These are phyloP conservation scores for Musa balbisiana DNA, from an alignment of 202 grass and related monocot genomes.

Conservation along the genomic window DNA sequence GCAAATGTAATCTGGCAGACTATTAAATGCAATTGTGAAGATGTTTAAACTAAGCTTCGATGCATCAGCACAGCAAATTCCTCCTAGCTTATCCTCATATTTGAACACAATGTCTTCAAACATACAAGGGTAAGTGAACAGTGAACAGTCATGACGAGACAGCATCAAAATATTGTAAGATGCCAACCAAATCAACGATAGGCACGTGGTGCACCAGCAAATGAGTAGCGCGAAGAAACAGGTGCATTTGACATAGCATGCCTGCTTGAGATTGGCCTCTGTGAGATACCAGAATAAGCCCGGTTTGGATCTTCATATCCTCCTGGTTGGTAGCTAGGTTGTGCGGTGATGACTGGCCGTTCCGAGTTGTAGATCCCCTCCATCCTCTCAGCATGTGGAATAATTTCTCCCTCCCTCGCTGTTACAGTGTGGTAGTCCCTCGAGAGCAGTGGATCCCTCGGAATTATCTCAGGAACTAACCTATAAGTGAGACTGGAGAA, in stretches of 20 bases:
- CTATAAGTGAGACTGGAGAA: neutral
- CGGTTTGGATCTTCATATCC: slow-evolving; percentile 2
- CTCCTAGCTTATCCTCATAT: too few relatives aligned
- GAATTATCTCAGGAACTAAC: slow-evolving; percentile 13
- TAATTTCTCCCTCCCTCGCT: neutral
- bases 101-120: neutral
- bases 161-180: neutral
- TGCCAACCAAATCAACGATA: slow-evolving; percentile 25
- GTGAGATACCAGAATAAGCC: neutral
- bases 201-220: slow-evolving; percentile 10
- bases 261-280: neutral
- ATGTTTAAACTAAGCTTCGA: too few relatives aligned
- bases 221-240: slow-evolving; percentile 23
- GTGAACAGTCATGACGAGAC: neutral
- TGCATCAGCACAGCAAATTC: too few relatives aligned
- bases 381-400: neutral
- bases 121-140: neutral
- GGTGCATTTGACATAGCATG: slow-evolving; percentile 7
- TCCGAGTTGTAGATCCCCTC: slow-evolving; percentile 1
- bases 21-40: too few relatives aligned
- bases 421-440: neutral
- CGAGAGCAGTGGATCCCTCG: neutral
- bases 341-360: neutral
- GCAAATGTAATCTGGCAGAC: too few relatives aligned
- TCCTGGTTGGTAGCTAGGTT: neutral